Evolutionary conservation across 208 protist genomes (phyloP), one percentile per base, ranked within the genome.

Genomic region (Leishmania tropica): DNA sequence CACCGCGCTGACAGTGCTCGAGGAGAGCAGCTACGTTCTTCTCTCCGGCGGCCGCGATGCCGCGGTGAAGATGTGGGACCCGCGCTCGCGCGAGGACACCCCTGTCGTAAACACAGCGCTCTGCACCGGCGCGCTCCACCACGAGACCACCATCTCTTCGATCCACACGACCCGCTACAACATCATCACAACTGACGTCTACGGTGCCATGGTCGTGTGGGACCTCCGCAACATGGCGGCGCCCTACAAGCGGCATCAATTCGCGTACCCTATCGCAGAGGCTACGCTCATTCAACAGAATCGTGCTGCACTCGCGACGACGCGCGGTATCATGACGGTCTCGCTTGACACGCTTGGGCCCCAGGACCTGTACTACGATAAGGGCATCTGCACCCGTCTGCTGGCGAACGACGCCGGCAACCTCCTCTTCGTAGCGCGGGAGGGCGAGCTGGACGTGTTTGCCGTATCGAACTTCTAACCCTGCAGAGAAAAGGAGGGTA

Each of bases 1-100:
- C 54, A 97, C 95, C 6, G 79, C 89, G 3, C 81, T 97, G 65
- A 78, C 85, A 48, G 85, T 87, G 13, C 86, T 88, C 28, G 89
- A 90, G 15, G 92, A 96, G 3, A 83, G 79, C 74, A 91, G 93
- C 65, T 82, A 90, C 70, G 80, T 94, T 53, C 80, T 97, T 31
- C 60, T 96, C 68, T 91, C 91, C 13, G 93, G 92, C 42, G 88
- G 89, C 24, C 89, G 95, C 11, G 92, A 95, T 54, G 70, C 75
- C 35, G 86, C 90, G 21, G 88, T 97, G 24, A 94, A 95, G 80
- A 79, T 96, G 53, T 97, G 93, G 93, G 95, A 97, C 78, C 86
- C 78, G 21, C 92, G 95, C 54, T 74, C 84, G 75, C 79, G 83
- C 24, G 80, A 81, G 56, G 80, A 81, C 67, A 76, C 48, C 21